Conservation (phyloP, 2,329 filamentous ascomycete species). For the Aspergillus sclerotialis region DNA sequence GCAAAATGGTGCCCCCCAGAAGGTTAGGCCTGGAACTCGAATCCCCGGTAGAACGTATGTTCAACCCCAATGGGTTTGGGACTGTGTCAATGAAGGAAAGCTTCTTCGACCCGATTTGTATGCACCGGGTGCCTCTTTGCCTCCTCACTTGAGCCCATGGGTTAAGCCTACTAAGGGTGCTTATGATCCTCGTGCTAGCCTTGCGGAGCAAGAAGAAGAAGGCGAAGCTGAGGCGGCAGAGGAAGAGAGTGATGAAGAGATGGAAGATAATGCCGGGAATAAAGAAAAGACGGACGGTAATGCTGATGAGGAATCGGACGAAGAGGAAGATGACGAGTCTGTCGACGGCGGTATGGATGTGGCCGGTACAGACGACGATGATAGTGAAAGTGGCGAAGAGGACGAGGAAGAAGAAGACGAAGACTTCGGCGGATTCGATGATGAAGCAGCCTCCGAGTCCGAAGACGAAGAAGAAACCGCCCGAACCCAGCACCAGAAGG, state of each 20-base stretch:
- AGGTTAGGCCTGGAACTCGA: conserved; percentile 56
- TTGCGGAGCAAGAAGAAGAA: conserved; percentile 83
- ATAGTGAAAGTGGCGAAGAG: conserved; percentile 43
- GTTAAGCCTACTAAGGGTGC: conserved; percentile 78
- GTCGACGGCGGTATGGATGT: conserved; percentile 46
- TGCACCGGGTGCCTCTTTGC: conserved; percentile 78
- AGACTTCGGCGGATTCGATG: conserved; percentile 46
- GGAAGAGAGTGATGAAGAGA: conserved; percentile 40
- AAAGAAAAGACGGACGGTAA: conserved; percentile 11
- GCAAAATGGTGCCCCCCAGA: conserved; percentile 40
- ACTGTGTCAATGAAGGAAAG: conserved; percentile 87
- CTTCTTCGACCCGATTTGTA: conserved; percentile 82
- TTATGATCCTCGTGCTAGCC: conserved; percentile 81
- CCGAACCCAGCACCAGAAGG: conserved; percentile 69
- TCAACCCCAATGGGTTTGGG: conserved; percentile 98
- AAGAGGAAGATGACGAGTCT: conserved; percentile 39
- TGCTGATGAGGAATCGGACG: conserved; percentile 10
- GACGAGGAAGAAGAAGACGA: conserved; percentile 39
- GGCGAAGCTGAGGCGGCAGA: conserved; percentile 70
- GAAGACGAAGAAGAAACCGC: conserved; percentile 56
- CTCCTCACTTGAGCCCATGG: conserved; percentile 93
- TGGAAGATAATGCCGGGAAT: background rate
- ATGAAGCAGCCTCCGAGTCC: conserved; percentile 40
- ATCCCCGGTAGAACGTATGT: conserved; percentile 90
- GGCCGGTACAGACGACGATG: conserved; percentile 39